Percentiles rank a stretch among this genome's conserved stretches.
Evolutionary conservation across 352 stramenopile genomes (phyloP).

Genomic region (Phytophthora lateralis): DNA sequence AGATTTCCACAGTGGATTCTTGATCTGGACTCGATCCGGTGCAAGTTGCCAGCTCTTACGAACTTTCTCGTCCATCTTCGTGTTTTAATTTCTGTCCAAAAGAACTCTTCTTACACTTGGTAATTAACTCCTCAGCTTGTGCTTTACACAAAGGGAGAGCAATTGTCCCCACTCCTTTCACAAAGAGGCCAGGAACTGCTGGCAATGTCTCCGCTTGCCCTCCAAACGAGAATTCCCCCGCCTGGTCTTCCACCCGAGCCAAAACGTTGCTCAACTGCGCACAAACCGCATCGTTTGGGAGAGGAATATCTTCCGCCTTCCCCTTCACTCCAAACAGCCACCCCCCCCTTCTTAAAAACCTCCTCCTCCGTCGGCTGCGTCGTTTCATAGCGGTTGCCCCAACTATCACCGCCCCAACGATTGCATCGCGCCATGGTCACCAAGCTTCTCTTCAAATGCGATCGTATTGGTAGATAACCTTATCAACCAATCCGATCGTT

Average conservation of each 20-base stretch:
- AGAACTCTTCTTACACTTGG: background rate
- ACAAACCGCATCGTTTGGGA: background rate
- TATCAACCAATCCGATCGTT: too few relatives aligned
- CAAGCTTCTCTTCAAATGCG: too few relatives aligned
- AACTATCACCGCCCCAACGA: too few relatives aligned
- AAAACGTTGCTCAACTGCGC: background rate
- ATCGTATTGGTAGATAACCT: too few relatives aligned
- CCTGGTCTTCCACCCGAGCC: background rate
- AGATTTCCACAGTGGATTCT: conserved; percentile 12
- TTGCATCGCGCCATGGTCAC: too few relatives aligned
- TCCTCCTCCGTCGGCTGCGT: too few relatives aligned
- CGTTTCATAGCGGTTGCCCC: too few relatives aligned
- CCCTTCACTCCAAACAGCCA: too few relatives aligned
- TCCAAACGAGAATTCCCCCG: conserved; percentile 2
- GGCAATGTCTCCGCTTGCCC: background rate
- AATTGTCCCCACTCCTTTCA: background rate
- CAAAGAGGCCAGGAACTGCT: background rate
- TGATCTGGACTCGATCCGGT: conserved; percentile 5
- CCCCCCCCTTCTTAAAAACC: too few relatives aligned
- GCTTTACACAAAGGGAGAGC: background rate
- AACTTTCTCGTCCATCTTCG: conserved; percentile 13
- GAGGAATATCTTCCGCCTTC: too few relatives aligned
- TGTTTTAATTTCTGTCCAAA: conserved; percentile 2
- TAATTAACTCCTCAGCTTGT: background rate
- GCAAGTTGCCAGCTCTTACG: conserved; percentile 17